Evolutionary conservation across 1,284 basidiomycete species (phyloP).

Genomic region (Anthracocystis walkeri): DNA sequence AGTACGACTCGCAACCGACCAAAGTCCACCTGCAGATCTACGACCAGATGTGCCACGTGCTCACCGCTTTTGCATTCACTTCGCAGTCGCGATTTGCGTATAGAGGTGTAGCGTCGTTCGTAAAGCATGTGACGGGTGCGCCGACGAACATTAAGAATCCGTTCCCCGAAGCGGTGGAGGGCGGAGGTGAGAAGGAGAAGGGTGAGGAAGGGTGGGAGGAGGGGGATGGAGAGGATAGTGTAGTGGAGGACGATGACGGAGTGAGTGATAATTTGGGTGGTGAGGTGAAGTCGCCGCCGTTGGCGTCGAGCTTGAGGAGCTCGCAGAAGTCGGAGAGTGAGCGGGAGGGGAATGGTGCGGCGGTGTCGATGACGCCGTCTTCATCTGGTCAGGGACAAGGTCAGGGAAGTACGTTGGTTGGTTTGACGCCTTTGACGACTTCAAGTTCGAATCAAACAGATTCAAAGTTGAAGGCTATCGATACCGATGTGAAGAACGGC

Average conservation of each 20-base stretch:
- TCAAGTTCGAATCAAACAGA: neutral
- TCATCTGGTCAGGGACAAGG: slow-evolving; percentile 4
- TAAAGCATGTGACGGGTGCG: slow-evolving; percentile 68
- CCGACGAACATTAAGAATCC: slow-evolving; percentile 56
- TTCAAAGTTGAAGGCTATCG: neutral
- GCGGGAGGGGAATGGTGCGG: neutral
- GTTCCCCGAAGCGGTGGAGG: slow-evolving; percentile 48
- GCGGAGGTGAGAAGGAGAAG: slow-evolving; percentile 8
- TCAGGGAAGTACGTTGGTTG: neutral
- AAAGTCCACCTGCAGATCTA: slow-evolving; percentile 85
- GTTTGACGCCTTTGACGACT: slow-evolving; percentile 10
- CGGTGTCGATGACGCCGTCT: slow-evolving; percentile 3
- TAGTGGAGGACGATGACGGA: slow-evolving; percentile 14
- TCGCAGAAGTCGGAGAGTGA: slow-evolving; percentile 5
- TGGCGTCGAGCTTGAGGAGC: slow-evolving; percentile 20
- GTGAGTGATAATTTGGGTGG: slow-evolving; percentile 36
- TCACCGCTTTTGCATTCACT: slow-evolving; percentile 71
- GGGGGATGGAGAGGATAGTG: slow-evolving; percentile 1
- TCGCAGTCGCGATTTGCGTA: slow-evolving; percentile 70
- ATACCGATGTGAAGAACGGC: neutral
- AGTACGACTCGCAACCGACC: slow-evolving; percentile 75
- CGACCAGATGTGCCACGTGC: slow-evolving; percentile 72
- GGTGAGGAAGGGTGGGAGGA: slow-evolving; percentile 11
- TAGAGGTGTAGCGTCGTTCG: slow-evolving; percentile 69
- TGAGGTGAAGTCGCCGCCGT: slow-evolving; percentile 27